These are phyloP conservation scores for Verruconis gallopava DNA, from an alignment of 2,329 filamentous ascomycete genomes.

Conservation along the genomic window DNA sequence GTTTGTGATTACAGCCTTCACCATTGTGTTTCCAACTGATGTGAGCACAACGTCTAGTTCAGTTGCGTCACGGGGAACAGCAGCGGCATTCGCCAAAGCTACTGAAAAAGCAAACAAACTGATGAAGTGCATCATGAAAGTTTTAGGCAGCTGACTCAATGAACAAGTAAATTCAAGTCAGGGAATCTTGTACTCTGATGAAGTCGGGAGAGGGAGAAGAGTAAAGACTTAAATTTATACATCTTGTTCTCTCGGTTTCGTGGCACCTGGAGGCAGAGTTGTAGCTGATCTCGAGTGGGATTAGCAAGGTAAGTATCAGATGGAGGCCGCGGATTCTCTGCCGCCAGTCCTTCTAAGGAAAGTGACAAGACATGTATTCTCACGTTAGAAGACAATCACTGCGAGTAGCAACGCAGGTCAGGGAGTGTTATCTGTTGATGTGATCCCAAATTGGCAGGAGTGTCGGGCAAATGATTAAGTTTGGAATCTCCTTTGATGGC, in stretches of 20 bases:
- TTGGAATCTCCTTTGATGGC: background rate
- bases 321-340: too few species aligned
- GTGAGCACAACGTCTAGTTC: constrained; percentile 5
- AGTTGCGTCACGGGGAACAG: background rate
- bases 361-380: background rate
- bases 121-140: background rate
- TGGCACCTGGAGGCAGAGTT: too few species aligned
- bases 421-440: background rate
- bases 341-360: background rate
- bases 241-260: background rate
- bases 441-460: background rate
- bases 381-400: too few species aligned
- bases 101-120: background rate
- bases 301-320: too few species aligned
- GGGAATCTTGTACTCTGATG: too few species aligned
- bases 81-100: constrained; percentile 1
- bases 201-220: too few species aligned
- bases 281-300: too few species aligned
- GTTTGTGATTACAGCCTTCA: constrained; percentile 43
- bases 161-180: background rate
- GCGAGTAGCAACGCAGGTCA: too few species aligned
- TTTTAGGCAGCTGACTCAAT: background rate
- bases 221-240: background rate
- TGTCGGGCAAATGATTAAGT: background rate
- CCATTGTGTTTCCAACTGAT: constrained; percentile 35